These are phyloP conservation scores for Calocybe indica DNA, from an alignment of 768 basidiomycete genomes.

Conservation along the genomic window DNA sequence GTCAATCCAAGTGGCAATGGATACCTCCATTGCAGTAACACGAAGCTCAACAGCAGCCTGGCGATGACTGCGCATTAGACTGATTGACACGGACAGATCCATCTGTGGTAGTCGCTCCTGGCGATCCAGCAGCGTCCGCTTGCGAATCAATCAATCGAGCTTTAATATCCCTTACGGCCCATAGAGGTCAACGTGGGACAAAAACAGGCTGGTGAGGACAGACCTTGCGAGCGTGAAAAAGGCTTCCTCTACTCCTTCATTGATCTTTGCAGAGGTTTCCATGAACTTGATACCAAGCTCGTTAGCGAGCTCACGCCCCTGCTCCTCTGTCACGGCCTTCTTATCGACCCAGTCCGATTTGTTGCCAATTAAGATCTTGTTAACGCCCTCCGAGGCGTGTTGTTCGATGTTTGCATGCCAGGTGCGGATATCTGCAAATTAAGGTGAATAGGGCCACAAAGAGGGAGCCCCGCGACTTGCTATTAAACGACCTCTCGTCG, in stretches of 20 bases:
- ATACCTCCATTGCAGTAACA: neutral
- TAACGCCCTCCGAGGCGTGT: constrained; percentile 97
- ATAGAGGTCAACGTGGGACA: neutral
- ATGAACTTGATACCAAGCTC: constrained; percentile 96
- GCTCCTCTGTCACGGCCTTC: constrained; percentile 84
- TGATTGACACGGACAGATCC: constrained; percentile 64
- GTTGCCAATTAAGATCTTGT: constrained; percentile 99
- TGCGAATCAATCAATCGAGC: constrained; percentile 94
- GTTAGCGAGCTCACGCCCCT: constrained; percentile 86
- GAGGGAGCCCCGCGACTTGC: constrained; percentile 40
- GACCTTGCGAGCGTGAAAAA: constrained; percentile 96
- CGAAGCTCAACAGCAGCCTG: constrained; percentile 48
- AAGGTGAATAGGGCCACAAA: neutral
- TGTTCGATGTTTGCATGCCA: constrained; percentile 99
- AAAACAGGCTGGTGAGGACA: neutral
- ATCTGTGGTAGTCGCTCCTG: constrained; percentile 33
- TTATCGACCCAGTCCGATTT: constrained; percentile 99
- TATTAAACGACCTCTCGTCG: constrained; percentile 92
- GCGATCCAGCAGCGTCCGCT: constrained; percentile 48
- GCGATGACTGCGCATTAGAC: constrained; percentile 36
- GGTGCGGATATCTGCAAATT: constrained; percentile 83
- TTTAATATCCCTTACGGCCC: constrained; percentile 80
- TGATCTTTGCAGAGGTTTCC: constrained; percentile 96
- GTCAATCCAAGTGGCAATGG: constrained; percentile 1
- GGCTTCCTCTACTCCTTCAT: constrained; percentile 97